Base-by-base conservation (phyloP, 441 rosid species). In the Viola pubescens region DNA sequence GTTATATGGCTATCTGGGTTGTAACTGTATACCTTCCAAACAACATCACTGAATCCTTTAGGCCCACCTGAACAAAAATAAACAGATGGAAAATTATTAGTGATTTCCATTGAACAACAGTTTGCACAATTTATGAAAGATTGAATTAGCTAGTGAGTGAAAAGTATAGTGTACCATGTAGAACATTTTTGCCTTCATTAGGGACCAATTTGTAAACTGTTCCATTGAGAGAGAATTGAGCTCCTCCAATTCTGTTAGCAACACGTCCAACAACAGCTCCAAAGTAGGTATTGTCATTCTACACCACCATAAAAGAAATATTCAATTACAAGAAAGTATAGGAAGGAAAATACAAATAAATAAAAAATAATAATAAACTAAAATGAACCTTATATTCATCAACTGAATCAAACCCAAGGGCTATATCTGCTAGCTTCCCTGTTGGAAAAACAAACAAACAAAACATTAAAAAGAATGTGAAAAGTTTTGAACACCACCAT, bases 251-350 rank as follows among this genome's bases (percentile, higher is more conserved):
- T 74, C 94, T 73, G 62, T 89, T 87, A 3, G 94, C 91, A 47
- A 86, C 78, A 37, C 95, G 77, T 34, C 97, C 97, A 56, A 85
- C 90, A 52, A 85, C 74, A 19, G 86, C 68, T 9, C 90, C 97
- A 44, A 89, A 67, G 68, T 87, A 87, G 2, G 82, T 62, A 11
- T 72, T 66, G 66, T 80, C 88, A 26, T 74, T 83, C 97, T 86
- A 77, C 42, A 58, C 34, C 34, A 12, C 9, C 49, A 52, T 52
- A 26, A 34, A 34, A 12, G 16, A 51, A 37, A 26, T 16, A 4
- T 34, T 37, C 38, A 37, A 53, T 53, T 5, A 3, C 39, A 37
- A 48, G 4, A n/a, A 59, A 47, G 14, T 59, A 59, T 5, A 39
- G 34, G 49, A 4, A 4, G 7, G 41, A 59, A 2, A 19, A 2